Percentiles rank a stretch among this genome's conserved stretches.
Evolutionary conservation across 768 basidiomycete species (phyloP).

Genomic region (Cubamyces sp.): DNA sequence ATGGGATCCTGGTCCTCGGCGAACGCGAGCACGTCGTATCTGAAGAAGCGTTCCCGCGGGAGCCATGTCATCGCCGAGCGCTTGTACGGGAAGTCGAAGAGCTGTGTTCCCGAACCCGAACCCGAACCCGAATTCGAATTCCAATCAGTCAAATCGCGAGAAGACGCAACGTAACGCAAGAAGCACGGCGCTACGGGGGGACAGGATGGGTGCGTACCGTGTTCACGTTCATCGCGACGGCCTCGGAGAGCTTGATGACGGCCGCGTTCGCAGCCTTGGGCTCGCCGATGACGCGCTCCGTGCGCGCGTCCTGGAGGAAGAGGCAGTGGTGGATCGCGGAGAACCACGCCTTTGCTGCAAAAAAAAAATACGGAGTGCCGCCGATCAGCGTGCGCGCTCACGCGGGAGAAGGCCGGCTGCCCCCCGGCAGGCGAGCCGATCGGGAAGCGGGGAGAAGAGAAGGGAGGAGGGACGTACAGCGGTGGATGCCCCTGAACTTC

Average conservation of each 20-base stretch:
- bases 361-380: neutral
- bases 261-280: slow-evolving; percentile 40
- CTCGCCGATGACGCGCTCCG: slow-evolving; percentile 46
- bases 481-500: slow-evolving; percentile 46
- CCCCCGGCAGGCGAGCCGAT: neutral
- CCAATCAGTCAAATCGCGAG: neutral
- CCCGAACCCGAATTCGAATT: neutral
- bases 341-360: slow-evolving; percentile 38
- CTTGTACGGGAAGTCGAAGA: slow-evolving; percentile 31
- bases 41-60: slow-evolving; percentile 27
- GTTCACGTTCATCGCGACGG: slow-evolving; percentile 20
- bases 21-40: slow-evolving; percentile 19
- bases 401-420: neutral
- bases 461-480: slow-evolving; percentile 39
- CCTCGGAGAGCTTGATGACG: slow-evolving; percentile 34
- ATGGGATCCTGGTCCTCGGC: slow-evolving; percentile 13
- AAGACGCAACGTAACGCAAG: neutral
- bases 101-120: neutral
- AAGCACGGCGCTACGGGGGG: neutral
- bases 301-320: slow-evolving; percentile 49
- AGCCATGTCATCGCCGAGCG: slow-evolving; percentile 26
- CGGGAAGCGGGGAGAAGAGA: neutral
- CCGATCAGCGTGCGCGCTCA: slow-evolving; percentile 16
- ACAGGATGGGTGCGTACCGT: slow-evolving; percentile 5
- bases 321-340: slow-evolving; percentile 44